phyloP scores from a whole-genome alignment of 1,139 yeast genomes.

The Diutina neorugosa region DNA sequence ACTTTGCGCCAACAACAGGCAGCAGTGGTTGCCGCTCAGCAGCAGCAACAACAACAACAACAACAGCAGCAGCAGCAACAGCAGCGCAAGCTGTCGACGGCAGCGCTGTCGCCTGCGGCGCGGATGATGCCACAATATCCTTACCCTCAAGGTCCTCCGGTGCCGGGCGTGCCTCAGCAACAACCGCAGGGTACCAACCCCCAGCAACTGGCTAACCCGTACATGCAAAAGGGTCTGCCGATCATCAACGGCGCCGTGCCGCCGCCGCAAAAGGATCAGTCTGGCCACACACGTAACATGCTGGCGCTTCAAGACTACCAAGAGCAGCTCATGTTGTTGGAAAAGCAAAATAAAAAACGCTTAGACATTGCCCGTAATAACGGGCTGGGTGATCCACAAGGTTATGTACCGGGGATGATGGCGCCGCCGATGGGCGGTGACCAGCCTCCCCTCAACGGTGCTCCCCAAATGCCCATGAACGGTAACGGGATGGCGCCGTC shows the following conservation, averaged over 20 bases:
- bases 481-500: not conserved
- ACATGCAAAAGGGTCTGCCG: slow-evolving; percentile 10
- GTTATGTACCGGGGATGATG: slow-evolving; percentile 9
- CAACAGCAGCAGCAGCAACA: slow-evolving; percentile 9
- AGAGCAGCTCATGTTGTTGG: slow-evolving; percentile 59
- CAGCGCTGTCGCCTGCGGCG: not conserved
- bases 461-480: not conserved
- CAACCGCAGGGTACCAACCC: slow-evolving; percentile 6
- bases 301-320: slow-evolving; percentile 57
- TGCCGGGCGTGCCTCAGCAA: not conserved
- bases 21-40: slow-evolving; percentile 2
- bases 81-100: not conserved
- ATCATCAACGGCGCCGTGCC: not conserved
- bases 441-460: slow-evolving; percentile 12
- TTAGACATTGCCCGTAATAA: slow-evolving; percentile 36
- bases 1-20: slow-evolving; percentile 26
- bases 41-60: slow-evolving; percentile 9
- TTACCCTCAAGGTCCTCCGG: slow-evolving; percentile 6
- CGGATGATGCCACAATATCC: slow-evolving; percentile 5
- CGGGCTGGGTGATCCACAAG: slow-evolving; percentile 12
- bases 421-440: slow-evolving; percentile 9
- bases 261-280: not conserved
- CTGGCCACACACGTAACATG: not conserved
- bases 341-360: slow-evolving; percentile 58
- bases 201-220: slow-evolving; percentile 13